Percentiles rank a stretch among this genome's conserved stretches.
These are phyloP conservation scores for Penicillium sp. DNA, from an alignment of 2,329 filamentous ascomycete genomes.

Conservation along the genomic window DNA sequence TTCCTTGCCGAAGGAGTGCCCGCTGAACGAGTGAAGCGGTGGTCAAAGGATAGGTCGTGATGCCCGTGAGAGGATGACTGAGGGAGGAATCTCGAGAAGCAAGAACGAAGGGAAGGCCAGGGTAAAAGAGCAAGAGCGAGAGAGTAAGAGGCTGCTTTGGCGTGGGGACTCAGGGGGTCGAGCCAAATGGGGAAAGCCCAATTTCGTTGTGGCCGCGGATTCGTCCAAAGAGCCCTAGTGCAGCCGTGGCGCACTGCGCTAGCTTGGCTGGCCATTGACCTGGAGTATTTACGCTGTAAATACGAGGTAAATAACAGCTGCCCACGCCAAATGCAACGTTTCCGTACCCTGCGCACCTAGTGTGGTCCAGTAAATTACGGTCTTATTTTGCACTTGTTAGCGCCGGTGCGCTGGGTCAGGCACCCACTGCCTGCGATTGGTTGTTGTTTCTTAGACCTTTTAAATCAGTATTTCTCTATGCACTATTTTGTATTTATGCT, in stretches of 20 bases:
- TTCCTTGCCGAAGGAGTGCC: conserved; percentile 57
- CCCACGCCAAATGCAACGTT: background rate
- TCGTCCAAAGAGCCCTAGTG: background rate
- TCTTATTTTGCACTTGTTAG: background rate
- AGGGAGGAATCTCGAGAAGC: conserved; percentile 6
- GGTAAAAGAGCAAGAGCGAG: background rate
- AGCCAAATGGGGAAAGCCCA: background rate
- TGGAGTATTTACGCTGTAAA: background rate
- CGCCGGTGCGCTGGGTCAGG: conserved; percentile 4
- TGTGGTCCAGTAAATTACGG: background rate
- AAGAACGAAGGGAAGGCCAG: conserved; percentile 1
- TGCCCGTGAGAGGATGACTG: conserved; percentile 10
- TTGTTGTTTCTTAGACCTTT: too few relatives aligned
- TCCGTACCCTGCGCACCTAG: background rate
- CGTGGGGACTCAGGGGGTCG: background rate
- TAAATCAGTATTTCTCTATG: too few relatives aligned
- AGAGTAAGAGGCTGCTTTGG: background rate
- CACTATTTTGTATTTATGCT: too few relatives aligned
- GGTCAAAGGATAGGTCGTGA: conserved; percentile 16
- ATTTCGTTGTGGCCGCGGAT: conserved; percentile 1
- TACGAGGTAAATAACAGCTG: background rate
- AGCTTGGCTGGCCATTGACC: background rate
- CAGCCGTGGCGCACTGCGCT: background rate
- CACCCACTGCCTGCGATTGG: conserved; percentile 5
- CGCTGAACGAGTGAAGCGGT: conserved; percentile 65